Evolutionary conservation across 768 basidiomycete genomes (phyloP).

Genomic region (Pulveroboletus sp.): DNA sequence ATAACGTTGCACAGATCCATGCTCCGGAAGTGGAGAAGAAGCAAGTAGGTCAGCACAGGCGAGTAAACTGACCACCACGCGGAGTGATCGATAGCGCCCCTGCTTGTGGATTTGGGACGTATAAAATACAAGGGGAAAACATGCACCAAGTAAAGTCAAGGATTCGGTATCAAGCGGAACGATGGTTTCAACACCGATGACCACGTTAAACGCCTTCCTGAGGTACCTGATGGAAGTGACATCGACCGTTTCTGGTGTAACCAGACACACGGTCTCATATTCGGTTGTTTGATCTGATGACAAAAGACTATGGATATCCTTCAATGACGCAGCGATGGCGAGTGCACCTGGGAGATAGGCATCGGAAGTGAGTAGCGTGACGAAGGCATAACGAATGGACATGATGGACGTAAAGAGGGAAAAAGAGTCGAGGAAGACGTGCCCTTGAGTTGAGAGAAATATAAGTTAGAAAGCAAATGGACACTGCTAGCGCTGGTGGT

Average conservation of each 20-base stretch:
- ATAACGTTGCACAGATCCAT: conserved; percentile 17
- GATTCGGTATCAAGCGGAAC: conserved; percentile 59
- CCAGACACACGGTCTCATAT: conserved; percentile 78
- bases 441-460: background rate
- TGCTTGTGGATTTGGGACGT: conserved; percentile 1
- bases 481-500: background rate
- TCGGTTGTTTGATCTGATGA: conserved; percentile 45
- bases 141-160: conserved; percentile 76
- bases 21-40: conserved; percentile 6
- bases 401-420: conserved; percentile 32
- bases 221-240: conserved; percentile 76
- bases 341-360: conserved; percentile 92
- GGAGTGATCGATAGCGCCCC: background rate
- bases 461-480: conserved; percentile 19
- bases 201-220: conserved; percentile 73
- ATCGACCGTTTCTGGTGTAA: conserved; percentile 91
- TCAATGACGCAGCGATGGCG: conserved; percentile 77
- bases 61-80: conserved; percentile 3
- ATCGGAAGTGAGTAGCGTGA: conserved; percentile 89
- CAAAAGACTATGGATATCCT: conserved; percentile 54
- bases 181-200: conserved; percentile 91
- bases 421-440: background rate
- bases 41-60: conserved; percentile 7
- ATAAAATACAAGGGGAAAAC: conserved; percentile 5
- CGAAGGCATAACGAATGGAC: conserved; percentile 75